These are phyloP conservation scores for Xylaria digitata DNA, from an alignment of 2,329 filamentous ascomycete genomes.

Conservation along the genomic window DNA sequence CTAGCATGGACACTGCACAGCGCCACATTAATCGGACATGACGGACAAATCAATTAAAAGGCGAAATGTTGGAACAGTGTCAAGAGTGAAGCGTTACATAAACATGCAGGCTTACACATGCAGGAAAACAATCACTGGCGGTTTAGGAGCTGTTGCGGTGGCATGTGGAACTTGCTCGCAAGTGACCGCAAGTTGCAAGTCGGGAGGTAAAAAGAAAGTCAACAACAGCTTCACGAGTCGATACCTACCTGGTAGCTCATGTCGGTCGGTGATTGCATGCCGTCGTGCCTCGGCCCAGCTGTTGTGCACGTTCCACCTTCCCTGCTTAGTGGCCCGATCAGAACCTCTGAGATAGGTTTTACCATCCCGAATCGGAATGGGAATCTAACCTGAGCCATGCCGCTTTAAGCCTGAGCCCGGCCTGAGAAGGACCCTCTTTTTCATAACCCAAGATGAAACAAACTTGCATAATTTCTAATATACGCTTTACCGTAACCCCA, in stretches of 20 bases:
- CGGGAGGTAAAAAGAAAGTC: slow-evolving; percentile 24
- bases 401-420: too few species aligned
- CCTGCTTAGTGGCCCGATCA: slow-evolving; percentile 12
- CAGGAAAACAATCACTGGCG: slow-evolving; percentile 14
- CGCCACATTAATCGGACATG: slow-evolving; percentile 25
- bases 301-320: slow-evolving; percentile 27
- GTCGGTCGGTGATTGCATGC: slow-evolving; percentile 31
- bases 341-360: not conserved
- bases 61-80: slow-evolving; percentile 2
- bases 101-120: slow-evolving; percentile 17
- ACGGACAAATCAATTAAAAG: slow-evolving; percentile 5
- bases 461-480: too few species aligned
- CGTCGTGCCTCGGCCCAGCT: slow-evolving; percentile 34
- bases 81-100: not conserved
- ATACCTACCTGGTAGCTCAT: not conserved
- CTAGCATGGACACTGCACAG: slow-evolving; percentile 22
- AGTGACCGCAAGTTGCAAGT: slow-evolving; percentile 33
- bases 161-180: slow-evolving; percentile 30
- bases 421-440: too few species aligned
- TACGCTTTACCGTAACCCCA: too few species aligned
- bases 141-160: slow-evolving; percentile 18
- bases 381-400: slow-evolving; percentile 23
- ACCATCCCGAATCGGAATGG: slow-evolving; percentile 33
- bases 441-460: too few species aligned
- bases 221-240: slow-evolving; percentile 24